These are phyloP conservation scores for Aspergillus sp. DNA, from an alignment of 2,329 filamentous ascomycete species.

Conservation along the genomic window DNA sequence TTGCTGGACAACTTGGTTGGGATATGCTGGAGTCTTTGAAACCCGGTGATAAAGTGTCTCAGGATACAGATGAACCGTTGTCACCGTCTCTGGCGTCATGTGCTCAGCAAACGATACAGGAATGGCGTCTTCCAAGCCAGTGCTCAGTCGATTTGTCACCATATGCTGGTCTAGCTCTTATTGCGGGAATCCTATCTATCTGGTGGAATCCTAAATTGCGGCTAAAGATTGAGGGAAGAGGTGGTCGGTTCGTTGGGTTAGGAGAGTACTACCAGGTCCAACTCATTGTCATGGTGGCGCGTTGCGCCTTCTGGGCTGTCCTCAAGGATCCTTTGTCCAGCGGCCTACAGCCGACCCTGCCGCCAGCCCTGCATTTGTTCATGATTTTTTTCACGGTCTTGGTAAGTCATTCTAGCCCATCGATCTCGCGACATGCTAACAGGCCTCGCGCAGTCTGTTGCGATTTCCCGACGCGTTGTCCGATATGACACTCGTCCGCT, in stretches of 20 bases:
- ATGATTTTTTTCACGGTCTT: constrained; percentile 36
- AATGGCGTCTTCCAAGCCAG: constrained; percentile 16
- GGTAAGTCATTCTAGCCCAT: constrained; percentile 17
- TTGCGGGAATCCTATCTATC: constrained; percentile 37
- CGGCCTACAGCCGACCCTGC: constrained; percentile 22
- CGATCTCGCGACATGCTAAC: constrained; percentile 13
- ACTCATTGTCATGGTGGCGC: constrained; percentile 37
- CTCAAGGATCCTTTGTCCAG: constrained; percentile 34
- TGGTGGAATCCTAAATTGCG: constrained; percentile 47
- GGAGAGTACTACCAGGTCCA: constrained; percentile 43
- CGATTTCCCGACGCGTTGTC: constrained; percentile 32
- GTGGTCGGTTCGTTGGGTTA: constrained; percentile 36
- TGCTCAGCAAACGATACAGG: constrained; percentile 12
- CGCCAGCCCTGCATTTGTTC: constrained; percentile 32
- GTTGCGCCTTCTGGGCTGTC: constrained; percentile 40
- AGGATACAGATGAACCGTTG: constrained; percentile 7
- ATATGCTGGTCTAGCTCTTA: constrained; percentile 32
- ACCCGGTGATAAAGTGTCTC: constrained; percentile 6
- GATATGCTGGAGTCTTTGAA: constrained; percentile 30
- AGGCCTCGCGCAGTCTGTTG: constrained; percentile 23
- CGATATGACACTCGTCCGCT: constrained; percentile 36
- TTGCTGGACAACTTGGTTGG: constrained; percentile 40
- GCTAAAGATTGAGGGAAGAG: constrained; percentile 36
- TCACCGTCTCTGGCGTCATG: constrained; percentile 18
- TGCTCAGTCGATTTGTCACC: constrained; percentile 26